Base-by-base conservation (phyloP, 2,329 filamentous ascomycete genomes). In the Catunica adiposa region DNA sequence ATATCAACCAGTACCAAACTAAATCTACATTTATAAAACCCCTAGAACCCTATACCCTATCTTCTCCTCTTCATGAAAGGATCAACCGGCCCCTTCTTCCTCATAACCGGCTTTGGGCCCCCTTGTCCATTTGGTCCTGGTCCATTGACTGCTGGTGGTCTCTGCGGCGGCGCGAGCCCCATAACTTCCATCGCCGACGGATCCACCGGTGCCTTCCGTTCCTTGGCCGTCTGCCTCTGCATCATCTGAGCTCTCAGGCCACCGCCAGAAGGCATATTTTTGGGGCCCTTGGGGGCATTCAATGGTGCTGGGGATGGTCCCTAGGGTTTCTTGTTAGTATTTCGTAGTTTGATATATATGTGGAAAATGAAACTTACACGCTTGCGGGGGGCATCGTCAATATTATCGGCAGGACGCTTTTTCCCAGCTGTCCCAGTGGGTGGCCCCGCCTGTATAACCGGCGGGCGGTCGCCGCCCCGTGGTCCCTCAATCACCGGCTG, bases 141-240 rank as follows among this genome's bases (percentile, higher is more conserved):
- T 52, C 20, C 22, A n/a, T 22, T 8, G 11, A 60, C 61, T 26
- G 68, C 62, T 2, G 68, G 67, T 47, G 70, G 69, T 38, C 72
- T 66, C 58, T 71, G 67, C 5, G 73, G 73, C 22, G 73, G 73
- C 9, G 63, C 66, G 60, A 78, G 63, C 5, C 74, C 74, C 48
- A 77, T 65, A 20, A 73, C 70, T 56, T 73, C 70, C 72, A 77
- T 74, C 17, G 74, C 75, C 1, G 74, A 74, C 1, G 74, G 74
- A 55, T 78, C 75, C 7, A 62, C 65, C 7, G 66, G 52, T 40
- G 31, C 38, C 4, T 50, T 37, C 11, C 26, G 31, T 3, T 40
- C 26, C 55, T 38, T 53, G 7, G 23, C n/a, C 14, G 44, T 51
- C n/a, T 58, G 57, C 11, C 53, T 48, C 26, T 64, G 66, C n/a